Conservation (phyloP, 2,329 filamentous ascomycete genomes). For the Plectosphaerella plurivora region DNA sequence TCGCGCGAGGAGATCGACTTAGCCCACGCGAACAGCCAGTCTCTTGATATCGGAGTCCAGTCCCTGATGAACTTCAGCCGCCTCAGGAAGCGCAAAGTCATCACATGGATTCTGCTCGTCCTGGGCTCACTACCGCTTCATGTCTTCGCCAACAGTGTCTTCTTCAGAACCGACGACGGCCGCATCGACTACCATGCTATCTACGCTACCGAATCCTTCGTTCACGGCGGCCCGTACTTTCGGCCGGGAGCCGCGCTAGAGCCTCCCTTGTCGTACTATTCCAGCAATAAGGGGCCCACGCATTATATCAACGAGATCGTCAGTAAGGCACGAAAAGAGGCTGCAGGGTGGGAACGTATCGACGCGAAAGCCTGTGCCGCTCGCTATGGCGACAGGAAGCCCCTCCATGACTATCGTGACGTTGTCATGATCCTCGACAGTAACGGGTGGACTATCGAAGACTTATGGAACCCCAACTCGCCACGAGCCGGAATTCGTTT, state of each 20-base stretch:
- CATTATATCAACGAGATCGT: not conserved
- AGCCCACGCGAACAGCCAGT: slow-evolving; percentile 34
- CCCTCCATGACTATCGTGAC: not conserved
- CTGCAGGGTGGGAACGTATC: not conserved
- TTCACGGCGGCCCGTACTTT: not conserved
- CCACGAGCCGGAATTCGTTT: not conserved
- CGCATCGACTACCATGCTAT: slow-evolving; percentile 6
- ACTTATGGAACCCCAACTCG: slow-evolving; percentile 1
- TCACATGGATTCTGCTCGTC: slow-evolving; percentile 15
- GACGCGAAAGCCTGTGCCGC: not conserved
- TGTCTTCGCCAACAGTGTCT: slow-evolving; percentile 16
- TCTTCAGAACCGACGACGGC: slow-evolving; percentile 7
- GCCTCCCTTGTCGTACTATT: too few species aligned
- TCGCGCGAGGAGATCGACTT: slow-evolving; percentile 22
- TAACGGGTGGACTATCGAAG: not conserved
- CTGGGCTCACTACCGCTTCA: slow-evolving; percentile 20
- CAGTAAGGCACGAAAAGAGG: not conserved
- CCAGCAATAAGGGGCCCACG: too few species aligned
- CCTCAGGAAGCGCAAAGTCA: slow-evolving; percentile 11
- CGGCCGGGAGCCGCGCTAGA: not conserved
- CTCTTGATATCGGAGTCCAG: slow-evolving; percentile 40
- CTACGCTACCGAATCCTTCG: slow-evolving; percentile 9
- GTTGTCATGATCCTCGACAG: slow-evolving; percentile 1
- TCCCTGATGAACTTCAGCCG: slow-evolving; percentile 29
- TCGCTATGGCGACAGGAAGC: not conserved